These are phyloP conservation scores for Nitzschia sp. DNA, from an alignment of 108 stramenopile species.

Conservation along the genomic window DNA sequence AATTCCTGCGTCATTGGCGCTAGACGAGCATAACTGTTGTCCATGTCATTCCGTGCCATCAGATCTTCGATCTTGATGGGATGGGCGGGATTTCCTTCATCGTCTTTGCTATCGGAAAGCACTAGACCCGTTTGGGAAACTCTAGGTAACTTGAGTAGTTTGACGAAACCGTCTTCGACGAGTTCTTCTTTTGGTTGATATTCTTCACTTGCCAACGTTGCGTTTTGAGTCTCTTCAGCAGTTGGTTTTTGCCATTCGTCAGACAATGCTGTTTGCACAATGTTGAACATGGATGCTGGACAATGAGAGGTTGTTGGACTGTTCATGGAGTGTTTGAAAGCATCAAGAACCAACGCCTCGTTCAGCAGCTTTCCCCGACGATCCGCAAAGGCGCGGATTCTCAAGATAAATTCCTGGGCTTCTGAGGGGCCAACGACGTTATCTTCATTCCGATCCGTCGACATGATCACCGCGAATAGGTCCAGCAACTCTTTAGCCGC, in stretches of 20 bases:
- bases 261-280: conserved; percentile 5
- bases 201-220: neutral
- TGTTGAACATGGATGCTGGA: neutral
- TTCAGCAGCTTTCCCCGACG: conserved; percentile 5
- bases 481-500: conserved; percentile 12
- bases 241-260: neutral
- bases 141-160: neutral
- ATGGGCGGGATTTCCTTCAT: conserved; percentile 8
- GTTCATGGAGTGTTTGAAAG: conserved; percentile 6
- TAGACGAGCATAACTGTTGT: too few species aligned
- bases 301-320: neutral
- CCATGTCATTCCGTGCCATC: too few species aligned
- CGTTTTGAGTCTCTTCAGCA: neutral
- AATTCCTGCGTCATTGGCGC: too few species aligned
- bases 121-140: conserved; percentile 4
- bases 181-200: neutral
- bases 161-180: neutral
- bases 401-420: conserved; percentile 1
- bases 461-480: conserved; percentile 8
- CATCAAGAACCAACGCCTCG: neutral
- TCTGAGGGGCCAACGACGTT: conserved; percentile 10
- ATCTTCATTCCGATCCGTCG: conserved; percentile 18
- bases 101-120: neutral
- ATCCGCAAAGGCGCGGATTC: conserved; percentile 10
- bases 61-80: conserved; percentile 6